These are phyloP conservation scores for Ceratocystis alfenasii DNA, from an alignment of 2,329 filamentous ascomycete species.

Conservation along the genomic window DNA sequence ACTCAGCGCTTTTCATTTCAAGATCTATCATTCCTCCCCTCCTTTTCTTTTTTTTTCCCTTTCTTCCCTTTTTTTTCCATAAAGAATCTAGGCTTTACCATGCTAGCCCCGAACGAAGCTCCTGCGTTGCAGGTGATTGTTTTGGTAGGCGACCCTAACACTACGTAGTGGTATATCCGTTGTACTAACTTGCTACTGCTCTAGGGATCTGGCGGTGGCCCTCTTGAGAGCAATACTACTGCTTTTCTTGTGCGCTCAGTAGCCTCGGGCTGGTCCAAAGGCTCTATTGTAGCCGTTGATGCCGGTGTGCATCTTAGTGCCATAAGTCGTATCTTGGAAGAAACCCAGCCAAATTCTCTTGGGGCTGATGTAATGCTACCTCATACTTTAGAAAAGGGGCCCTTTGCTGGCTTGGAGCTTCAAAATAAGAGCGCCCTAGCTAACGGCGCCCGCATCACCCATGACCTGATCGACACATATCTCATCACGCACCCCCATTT, in stretches of 20 bases:
- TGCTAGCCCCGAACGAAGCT: slow-evolving; percentile 23
- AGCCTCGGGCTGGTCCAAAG: slow-evolving; percentile 64
- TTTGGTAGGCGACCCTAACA: slow-evolving; percentile 45
- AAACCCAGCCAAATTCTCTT: slow-evolving; percentile 34
- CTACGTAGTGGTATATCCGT: background rate
- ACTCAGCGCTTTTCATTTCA: background rate
- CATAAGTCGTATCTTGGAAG: slow-evolving; percentile 66
- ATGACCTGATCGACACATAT: slow-evolving; percentile 71
- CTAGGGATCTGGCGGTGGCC: slow-evolving; percentile 81
- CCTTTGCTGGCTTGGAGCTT: slow-evolving; percentile 68
- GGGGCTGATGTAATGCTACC: slow-evolving; percentile 31
- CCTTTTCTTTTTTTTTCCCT: too few species aligned
- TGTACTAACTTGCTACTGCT: slow-evolving; percentile 14
- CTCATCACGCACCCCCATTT: slow-evolving; percentile 96
- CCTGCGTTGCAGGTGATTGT: slow-evolving; percentile 62
- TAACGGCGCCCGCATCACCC: slow-evolving; percentile 71
- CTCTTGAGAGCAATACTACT: slow-evolving; percentile 78
- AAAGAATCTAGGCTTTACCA: background rate
- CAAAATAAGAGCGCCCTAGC: slow-evolving; percentile 54
- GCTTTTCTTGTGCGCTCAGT: slow-evolving; percentile 78
- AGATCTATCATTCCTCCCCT: background rate
- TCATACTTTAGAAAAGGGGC: slow-evolving; percentile 51
- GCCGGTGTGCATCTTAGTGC: slow-evolving; percentile 80
- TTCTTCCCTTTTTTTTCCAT: background rate
- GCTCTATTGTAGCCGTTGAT: slow-evolving; percentile 83